Evolutionary conservation across 2,329 filamentous ascomycete genomes (phyloP).

Genomic region (Samsoniella hepiali): DNA sequence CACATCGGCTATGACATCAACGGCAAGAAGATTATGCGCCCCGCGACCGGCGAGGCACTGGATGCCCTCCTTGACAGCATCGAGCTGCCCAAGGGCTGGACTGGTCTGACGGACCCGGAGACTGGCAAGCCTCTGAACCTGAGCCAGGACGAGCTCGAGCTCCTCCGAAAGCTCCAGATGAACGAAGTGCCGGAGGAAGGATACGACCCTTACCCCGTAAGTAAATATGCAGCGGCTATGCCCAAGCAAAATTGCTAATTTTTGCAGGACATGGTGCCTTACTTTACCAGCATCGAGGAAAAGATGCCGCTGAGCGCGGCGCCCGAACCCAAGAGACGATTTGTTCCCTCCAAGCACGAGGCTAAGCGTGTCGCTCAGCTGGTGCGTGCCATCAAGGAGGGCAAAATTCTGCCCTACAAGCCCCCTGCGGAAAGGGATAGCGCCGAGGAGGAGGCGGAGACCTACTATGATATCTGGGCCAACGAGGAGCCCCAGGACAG

Average conservation of each 20-base stretch:
- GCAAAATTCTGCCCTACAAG: slow-evolving; percentile 87
- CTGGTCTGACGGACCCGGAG: slow-evolving; percentile 86
- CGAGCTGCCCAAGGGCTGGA: slow-evolving; percentile 96
- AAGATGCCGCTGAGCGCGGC: slow-evolving; percentile 93
- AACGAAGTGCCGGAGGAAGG: slow-evolving; percentile 84
- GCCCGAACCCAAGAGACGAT: slow-evolving; percentile 92
- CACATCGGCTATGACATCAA: slow-evolving; percentile 99
- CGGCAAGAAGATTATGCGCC: slow-evolving; percentile 95
- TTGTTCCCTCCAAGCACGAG: slow-evolving; percentile 95
- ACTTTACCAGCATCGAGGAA: slow-evolving; percentile 87
- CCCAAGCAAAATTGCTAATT: slow-evolving; percentile 6
- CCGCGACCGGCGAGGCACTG: slow-evolving; percentile 87
- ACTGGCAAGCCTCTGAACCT: slow-evolving; percentile 91
- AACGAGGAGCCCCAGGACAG: slow-evolving; percentile 80
- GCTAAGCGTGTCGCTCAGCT: slow-evolving; percentile 96
- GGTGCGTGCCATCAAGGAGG: slow-evolving; percentile 91
- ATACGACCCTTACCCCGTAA: slow-evolving; percentile 85
- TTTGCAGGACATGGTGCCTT: slow-evolving; percentile 75
- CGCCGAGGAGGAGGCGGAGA: slow-evolving; percentile 68
- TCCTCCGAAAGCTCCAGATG: slow-evolving; percentile 82
- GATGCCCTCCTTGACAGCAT: slow-evolving; percentile 95
- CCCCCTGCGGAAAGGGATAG: slow-evolving; percentile 64
- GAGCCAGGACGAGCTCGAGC: slow-evolving; percentile 81
- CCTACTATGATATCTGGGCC: slow-evolving; percentile 89
- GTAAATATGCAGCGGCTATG: slow-evolving; percentile 26